Evolutionary conservation across 768 basidiomycete species (phyloP), one percentile per base, ranked within the genome.

Genomic region (Arthromyces matolae): DNA sequence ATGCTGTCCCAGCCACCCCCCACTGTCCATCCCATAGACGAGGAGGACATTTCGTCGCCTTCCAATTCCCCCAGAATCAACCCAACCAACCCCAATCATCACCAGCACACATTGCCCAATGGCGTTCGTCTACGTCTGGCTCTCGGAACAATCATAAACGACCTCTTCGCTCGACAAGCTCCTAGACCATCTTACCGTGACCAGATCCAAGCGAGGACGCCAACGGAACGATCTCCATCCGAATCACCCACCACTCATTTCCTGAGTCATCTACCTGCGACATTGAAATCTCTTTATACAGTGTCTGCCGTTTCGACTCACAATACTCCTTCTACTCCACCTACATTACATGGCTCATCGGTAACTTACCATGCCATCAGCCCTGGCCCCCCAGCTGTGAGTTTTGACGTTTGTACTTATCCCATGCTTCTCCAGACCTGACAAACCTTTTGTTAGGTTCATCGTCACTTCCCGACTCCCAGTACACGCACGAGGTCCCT

Each of bases 1-100:
- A 90, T 92, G 87, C 78, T 92, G 12, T 81, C 82, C 45, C 87
- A 90, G 53, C 84, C 86, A 0, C 89, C 89, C 0, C 89, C 89
- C 2, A 77, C 80, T 0, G 65, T 81, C 10, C 79, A 80, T 32
- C 78, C 80, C 4, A 65, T 75, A 28, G 72, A 77, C 33, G 79
- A 76, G 27, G 81, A 81, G 22, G 82, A 80, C 50, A 53, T 70
- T 10, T 62, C 72, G 37, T 73, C 78, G 2, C 76, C 78, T 31
- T 78, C 79, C 7, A 75, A 72, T 2, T 79, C 77, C 5, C 79
- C 80, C 7, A 73, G 62, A 59, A 54, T 71, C 56, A 50, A 69
- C 53, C 52, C 73, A 25, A 57, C 71, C 34, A 60, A 65, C 44
- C 50, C 47, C 38, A 44, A 52, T 36, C 55, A 59, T 20, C 56